A percentile compares a stretch with the other conserved stretches of the same genome.
phyloP scores from a whole-genome alignment of 1,284 basidiomycete species.

The Pseudozyma thailandica region DNA sequence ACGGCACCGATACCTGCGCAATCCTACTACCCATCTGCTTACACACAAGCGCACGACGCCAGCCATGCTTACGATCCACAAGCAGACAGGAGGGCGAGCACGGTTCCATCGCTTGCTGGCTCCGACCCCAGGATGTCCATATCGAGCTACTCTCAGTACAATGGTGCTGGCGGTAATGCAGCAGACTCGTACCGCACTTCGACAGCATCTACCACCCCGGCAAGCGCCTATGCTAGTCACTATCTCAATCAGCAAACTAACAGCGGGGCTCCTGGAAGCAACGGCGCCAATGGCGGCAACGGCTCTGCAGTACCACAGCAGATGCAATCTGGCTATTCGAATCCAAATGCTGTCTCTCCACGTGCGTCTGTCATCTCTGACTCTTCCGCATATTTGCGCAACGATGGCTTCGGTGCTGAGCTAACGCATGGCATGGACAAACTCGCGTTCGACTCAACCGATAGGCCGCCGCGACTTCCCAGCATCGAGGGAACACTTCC shows the following conservation, averaged over 20 bases:
- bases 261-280: slow-evolving; percentile 3
- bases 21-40: slow-evolving; percentile 32
- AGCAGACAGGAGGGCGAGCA: slow-evolving; percentile 32
- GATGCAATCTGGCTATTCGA: slow-evolving; percentile 24
- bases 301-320: slow-evolving; percentile 7
- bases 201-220: slow-evolving; percentile 15
- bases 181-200: slow-evolving; percentile 38
- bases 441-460: slow-evolving; percentile 18
- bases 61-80: slow-evolving; percentile 16
- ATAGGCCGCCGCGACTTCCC: slow-evolving; percentile 43
- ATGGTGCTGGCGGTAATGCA: slow-evolving; percentile 30
- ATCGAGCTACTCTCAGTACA: slow-evolving; percentile 28
- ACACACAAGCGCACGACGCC: slow-evolving; percentile 11
- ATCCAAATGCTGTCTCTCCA: slow-evolving; percentile 38
- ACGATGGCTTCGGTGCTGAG: slow-evolving; percentile 13
- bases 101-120: slow-evolving; percentile 24
- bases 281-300: slow-evolving; percentile 4
- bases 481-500: slow-evolving; percentile 47
- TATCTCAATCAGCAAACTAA: slow-evolving; percentile 34
- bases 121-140: slow-evolving; percentile 36
- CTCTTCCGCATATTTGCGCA: slow-evolving; percentile 5
- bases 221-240: slow-evolving; percentile 43
- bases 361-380: slow-evolving; percentile 33
- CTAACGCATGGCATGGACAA: slow-evolving; percentile 16
- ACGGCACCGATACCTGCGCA: slow-evolving; percentile 8